Base-by-base conservation (phyloP, 2,329 filamentous ascomycete genomes). In the Claviceps sp. region DNA sequence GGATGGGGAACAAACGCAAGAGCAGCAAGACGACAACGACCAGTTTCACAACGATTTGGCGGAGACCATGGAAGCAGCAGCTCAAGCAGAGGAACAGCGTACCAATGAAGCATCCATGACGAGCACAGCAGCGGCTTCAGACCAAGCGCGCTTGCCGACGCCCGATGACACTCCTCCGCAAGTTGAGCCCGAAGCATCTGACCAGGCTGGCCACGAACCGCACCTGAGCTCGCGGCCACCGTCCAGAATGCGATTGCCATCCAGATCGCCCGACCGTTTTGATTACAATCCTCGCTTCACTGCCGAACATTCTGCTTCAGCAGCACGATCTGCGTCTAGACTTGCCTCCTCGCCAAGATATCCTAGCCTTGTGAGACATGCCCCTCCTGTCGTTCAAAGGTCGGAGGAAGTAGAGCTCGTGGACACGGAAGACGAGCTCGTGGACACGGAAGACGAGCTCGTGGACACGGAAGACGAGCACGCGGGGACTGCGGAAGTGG, bases 101-200 rank as follows among this genome's bases (percentile, higher is more conserved):
- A n/a, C 16, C 14, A 30, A 42, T 3, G 47, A 38, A 16, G 41
- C 57, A 47, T 69, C 65, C 7, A 63, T 64, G 55, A 61, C 53
- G 55, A 65, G 58, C 56, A 57, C 55, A 51, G 60, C 62, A 56
- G 68, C 65, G 58, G 68, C 59, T 59, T 69, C 65, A 55, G 69
- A 68, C 42, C 65, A 68, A 26, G 71, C 65, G 48, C 73, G 73
- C 55, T 65, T 78, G 55, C 73, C 75, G 54, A 78, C 75, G 42
- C 76, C 76, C 50, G 76, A 78, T 56, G 70, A 77, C 56, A 78
- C 71, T 50, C 71, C 71, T 16, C 70, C 72, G 1, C 69, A 71
- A 22, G 53, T 59, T 16, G 61, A 63, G 22, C 43, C 50, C 43
- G 58, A 61, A 19, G 42, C 16, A 38, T 51, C 53, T 7, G 56